These are phyloP conservation scores for Ascochyta fabae DNA, from an alignment of 2,329 filamentous ascomycete species.

Conservation along the genomic window DNA sequence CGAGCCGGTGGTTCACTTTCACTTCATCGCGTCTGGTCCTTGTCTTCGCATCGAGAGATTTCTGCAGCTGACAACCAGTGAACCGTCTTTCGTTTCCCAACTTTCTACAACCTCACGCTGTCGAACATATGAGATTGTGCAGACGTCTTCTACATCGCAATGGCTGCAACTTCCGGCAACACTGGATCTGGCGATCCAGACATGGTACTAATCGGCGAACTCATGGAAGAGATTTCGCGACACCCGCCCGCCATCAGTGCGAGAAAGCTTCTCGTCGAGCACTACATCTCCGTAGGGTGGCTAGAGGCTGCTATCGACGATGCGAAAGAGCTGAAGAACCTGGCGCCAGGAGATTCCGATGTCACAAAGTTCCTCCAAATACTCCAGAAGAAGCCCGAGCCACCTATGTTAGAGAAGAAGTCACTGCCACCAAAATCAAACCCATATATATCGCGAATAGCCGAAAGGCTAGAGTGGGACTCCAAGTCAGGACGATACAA, in stretches of 20 bases:
- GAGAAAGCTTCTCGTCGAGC: constrained; percentile 41
- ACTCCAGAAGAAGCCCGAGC: constrained; percentile 34
- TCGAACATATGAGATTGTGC: not conserved
- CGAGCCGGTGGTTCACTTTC: not conserved
- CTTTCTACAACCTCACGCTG: not conserved
- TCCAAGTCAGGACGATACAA: constrained; percentile 19
- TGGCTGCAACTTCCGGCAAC: constrained; percentile 16
- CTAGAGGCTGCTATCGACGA: constrained; percentile 43
- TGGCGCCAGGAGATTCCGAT: constrained; percentile 33
- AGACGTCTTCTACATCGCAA: not conserved
- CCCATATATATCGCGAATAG: not conserved
- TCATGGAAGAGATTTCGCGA: constrained; percentile 41
- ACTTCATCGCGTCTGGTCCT: not conserved
- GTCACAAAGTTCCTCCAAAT: constrained; percentile 28
- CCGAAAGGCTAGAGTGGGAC: constrained; percentile 20
- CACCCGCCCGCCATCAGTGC: constrained; percentile 37
- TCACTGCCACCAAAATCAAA: not conserved
- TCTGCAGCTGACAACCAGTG: not conserved
- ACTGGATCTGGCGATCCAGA: constrained; percentile 37
- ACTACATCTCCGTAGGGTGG: constrained; percentile 44
- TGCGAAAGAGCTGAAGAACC: constrained; percentile 32
- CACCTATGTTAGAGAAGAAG: constrained; percentile 19
- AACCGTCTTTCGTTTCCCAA: no score
- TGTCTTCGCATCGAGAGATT: not conserved
- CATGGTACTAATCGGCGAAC: constrained; percentile 40